These are phyloP conservation scores for Naganishia onofrii DNA, from an alignment of 768 basidiomycete species.

Conservation along the genomic window DNA sequence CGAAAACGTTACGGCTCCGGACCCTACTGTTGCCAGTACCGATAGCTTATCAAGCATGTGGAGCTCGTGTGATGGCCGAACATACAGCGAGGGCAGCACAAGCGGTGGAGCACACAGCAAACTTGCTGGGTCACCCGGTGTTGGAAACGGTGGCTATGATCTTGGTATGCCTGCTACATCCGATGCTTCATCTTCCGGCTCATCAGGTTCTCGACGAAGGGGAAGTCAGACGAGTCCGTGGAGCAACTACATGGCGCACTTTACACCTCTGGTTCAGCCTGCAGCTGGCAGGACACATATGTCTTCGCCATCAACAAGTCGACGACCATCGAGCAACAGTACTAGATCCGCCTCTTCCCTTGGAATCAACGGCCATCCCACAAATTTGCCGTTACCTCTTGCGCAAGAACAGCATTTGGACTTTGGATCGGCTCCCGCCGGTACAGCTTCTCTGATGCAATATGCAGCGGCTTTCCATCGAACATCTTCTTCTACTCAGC, in stretches of 20 bases:
- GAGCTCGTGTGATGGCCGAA: constrained; percentile 25
- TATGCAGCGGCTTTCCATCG: constrained; percentile 31
- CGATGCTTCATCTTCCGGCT: constrained; percentile 15
- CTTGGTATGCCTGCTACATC: constrained; percentile 1
- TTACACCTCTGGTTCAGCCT: constrained; percentile 5
- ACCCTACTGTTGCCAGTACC: constrained; percentile 20
- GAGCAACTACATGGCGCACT: neutral
- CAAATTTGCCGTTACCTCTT: neutral
- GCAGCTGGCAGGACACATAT: neutral
- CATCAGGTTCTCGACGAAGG: constrained; percentile 9
- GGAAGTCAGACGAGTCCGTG: constrained; percentile 15
- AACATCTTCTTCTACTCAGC: constrained; percentile 25
- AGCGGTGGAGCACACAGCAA: neutral
- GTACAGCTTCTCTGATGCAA: constrained; percentile 12
- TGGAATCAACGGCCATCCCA: neutral
- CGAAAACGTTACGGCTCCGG: constrained; percentile 2
- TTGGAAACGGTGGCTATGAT: constrained; percentile 24
- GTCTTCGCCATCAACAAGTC: constrained; percentile 10
- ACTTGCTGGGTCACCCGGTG: neutral
- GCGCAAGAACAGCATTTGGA: constrained; percentile 6
- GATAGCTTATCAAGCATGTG: constrained; percentile 31
- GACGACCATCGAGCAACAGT: constrained; percentile 4
- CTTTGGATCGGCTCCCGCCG: constrained; percentile 29
- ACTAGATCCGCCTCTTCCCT: neutral
- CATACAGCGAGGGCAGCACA: constrained; percentile 25